Base-by-base conservation (phyloP, 192 early-diverging fungal genomes). In the Rhizoclosmatium sp. region DNA sequence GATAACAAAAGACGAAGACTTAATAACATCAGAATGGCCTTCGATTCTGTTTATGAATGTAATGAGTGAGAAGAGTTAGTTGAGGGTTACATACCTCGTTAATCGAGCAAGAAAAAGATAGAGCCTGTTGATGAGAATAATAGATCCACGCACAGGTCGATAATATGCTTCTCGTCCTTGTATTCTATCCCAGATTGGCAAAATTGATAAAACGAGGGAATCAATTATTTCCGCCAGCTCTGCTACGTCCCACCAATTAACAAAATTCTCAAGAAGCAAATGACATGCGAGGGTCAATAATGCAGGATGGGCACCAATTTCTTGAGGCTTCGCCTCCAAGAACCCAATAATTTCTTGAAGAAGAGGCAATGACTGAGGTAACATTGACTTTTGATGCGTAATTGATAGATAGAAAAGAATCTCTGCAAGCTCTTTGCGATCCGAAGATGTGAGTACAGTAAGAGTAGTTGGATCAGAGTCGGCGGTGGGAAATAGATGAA, bases 391-490 rank as follows among this genome's bases (percentile, higher is more conserved):
- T 4, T n/a, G 62, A 19, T 39, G 14, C 1, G 41, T 56, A 3
- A 67, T 76, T 45, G 10, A 54, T 4, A 76, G 19, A 40, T 66
- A 67, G 41, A 66, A 76, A 3, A 76, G 46, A 51, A 66, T 76
- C 1, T 44, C 10, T 10, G 75, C 7, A 16, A 76, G n/a, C 19
- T 76, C 65, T 1, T 65, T 46, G 4, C 75, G 42, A 39, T 76
- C 65, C 47, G 44, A 16, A 31, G 64, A 46, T 39, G 75, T 40
- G 14, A 76, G 48, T 4, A 1, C 21, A 4, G 60, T 44, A 5
- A 12, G 39, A 3, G 48, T 66, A 14, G 14, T 21, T 7, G 61
- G 7, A 7, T 75, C 59, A n/a, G 5, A 16, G 14, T 62, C 40
- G 10, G 16, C 60, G 31, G 31, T 5, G 31, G 31, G 31, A 59